Percentiles rank a stretch among this genome's conserved stretches.
These are phyloP conservation scores for Abelmoschus esculentus DNA, from an alignment of 345 rosid species.

Conservation along the genomic window DNA sequence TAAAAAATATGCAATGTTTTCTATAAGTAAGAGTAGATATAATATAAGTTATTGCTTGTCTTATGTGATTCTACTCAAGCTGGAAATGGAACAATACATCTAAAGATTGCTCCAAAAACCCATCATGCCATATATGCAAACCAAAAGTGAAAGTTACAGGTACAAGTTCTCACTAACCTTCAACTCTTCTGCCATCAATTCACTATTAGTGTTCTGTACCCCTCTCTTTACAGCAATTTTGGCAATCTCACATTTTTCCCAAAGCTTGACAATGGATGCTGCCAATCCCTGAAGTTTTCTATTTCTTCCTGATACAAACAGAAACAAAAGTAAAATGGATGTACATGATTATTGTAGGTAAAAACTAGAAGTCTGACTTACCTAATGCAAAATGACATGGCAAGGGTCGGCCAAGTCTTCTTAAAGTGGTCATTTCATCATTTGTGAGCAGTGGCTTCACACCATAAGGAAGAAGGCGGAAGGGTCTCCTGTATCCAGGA, in stretches of 20 bases:
- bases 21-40: not conserved
- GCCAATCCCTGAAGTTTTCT: conserved; percentile 86
- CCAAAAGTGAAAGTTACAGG: not conserved
- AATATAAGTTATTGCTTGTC: not conserved
- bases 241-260: conserved; percentile 96
- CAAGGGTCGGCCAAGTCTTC: conserved; percentile 81
- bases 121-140: not conserved
- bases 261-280: conserved; percentile 69
- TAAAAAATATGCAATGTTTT: not conserved
- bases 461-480: conserved; percentile 94
- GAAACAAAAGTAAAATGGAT: conserved; percentile 15
- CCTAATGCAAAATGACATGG: conserved; percentile 91
- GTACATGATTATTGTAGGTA: conserved; percentile 5
- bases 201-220: conserved; percentile 64
- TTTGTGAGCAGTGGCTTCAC: conserved; percentile 63
- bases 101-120: not conserved
- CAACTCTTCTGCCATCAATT: conserved; percentile 82
- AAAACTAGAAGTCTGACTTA: conserved; percentile 23
- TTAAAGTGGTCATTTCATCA: conserved; percentile 89
- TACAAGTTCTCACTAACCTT: conserved; percentile 40
- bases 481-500: conserved; percentile 74
- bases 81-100: not conserved
- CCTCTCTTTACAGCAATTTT: conserved; percentile 96
- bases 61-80: not conserved
- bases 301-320: conserved; percentile 60